Evolutionary conservation across 805 yeast genomes (phyloP).

Genomic region (Ogataea populi-albae): DNA sequence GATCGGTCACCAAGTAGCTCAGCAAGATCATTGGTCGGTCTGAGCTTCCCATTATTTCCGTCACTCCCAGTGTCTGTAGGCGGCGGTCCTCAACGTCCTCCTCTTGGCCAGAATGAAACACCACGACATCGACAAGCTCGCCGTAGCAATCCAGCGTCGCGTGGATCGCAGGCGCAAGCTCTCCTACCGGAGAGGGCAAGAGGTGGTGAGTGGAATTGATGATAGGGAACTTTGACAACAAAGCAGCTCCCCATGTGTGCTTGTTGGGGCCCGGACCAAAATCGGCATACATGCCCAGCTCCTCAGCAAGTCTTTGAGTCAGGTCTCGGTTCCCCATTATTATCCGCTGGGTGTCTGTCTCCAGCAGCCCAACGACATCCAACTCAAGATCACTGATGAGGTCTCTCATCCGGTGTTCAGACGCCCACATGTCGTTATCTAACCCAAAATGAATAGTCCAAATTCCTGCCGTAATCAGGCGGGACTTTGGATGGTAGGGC

Average conservation of each 20-base stretch:
- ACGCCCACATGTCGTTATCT: slow-evolving; percentile 98
- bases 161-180: slow-evolving; percentile 95
- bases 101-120: slow-evolving; percentile 97
- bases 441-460: slow-evolving; percentile 98
- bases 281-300: slow-evolving; percentile 90
- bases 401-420: slow-evolving; percentile 85
- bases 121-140: slow-evolving; percentile 83
- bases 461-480: slow-evolving; percentile 87
- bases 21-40: slow-evolving; percentile 80
- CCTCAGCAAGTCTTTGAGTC: slow-evolving; percentile 88
- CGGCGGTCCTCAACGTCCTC: slow-evolving; percentile 94
- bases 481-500: slow-evolving; percentile 68
- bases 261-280: slow-evolving; percentile 97
- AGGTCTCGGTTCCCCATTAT: slow-evolving; percentile 95
- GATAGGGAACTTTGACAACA: slow-evolving; percentile 92
- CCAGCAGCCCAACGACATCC: slow-evolving; percentile 87
- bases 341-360: slow-evolving; percentile 89
- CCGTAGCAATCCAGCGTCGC: slow-evolving; percentile 94
- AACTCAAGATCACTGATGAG: slow-evolving; percentile 81
- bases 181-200: slow-evolving; percentile 96
- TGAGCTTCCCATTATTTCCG: slow-evolving; percentile 78
- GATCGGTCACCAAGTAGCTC: slow-evolving; percentile 88
- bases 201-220: slow-evolving; percentile 85
- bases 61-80: slow-evolving; percentile 73
- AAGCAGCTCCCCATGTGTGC: slow-evolving; percentile 97